Conservation (phyloP, 768 basidiomycete species). For the Coprinopsis sp. region DNA sequence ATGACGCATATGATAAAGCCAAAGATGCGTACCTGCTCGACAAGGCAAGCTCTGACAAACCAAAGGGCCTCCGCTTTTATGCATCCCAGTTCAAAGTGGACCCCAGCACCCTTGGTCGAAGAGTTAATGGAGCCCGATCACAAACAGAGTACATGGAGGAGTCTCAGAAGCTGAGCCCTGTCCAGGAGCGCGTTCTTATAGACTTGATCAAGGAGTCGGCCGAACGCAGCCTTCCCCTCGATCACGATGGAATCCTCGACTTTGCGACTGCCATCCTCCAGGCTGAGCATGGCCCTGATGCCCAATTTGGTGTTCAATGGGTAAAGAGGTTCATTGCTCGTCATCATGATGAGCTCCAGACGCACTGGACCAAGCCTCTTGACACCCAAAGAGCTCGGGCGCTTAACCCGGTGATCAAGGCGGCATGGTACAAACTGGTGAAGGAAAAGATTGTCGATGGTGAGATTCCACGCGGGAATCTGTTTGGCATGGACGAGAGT, state of each 20-base stretch:
- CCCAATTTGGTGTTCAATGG: conserved; percentile 4
- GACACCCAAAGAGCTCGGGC: conserved; percentile 24
- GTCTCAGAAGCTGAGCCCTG: conserved; percentile 9
- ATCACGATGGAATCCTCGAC: not conserved
- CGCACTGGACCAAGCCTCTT: conserved; percentile 29
- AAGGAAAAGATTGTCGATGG: conserved; percentile 21
- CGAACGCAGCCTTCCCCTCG: not conserved
- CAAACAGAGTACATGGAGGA: too few species aligned
- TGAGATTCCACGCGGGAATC: conserved; percentile 17
- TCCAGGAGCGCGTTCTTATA: conserved; percentile 3
- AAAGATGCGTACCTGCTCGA: too few species aligned
- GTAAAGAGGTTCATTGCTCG: conserved; percentile 19
- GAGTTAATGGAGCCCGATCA: too few species aligned
- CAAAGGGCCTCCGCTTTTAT: too few species aligned
- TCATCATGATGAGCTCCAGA: conserved; percentile 23
- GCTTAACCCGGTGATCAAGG: conserved; percentile 25
- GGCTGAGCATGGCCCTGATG: not conserved
- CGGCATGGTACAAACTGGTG: conserved; percentile 28
- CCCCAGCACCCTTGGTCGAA: too few species aligned
- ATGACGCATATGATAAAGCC: too few species aligned
- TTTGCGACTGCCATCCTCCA: not conserved
- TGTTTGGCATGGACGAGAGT: conserved; percentile 33
- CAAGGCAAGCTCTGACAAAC: too few species aligned
- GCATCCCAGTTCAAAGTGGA: too few species aligned
- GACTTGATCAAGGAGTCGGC: conserved; percentile 7